These are phyloP conservation scores for Podosphaera fusca DNA, from an alignment of 2,329 filamentous ascomycete species.

Conservation along the genomic window DNA sequence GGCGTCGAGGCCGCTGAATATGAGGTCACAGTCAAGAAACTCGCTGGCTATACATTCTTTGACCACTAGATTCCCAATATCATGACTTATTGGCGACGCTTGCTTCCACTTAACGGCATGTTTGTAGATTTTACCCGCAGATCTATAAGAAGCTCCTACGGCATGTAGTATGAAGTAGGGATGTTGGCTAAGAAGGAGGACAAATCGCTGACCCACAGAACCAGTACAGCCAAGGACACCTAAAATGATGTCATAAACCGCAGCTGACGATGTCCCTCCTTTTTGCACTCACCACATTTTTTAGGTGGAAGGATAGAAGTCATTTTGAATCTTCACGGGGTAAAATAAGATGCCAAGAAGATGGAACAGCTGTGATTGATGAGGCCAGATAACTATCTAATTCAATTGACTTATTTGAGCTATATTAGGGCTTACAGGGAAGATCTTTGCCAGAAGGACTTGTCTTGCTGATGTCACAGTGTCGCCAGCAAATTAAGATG, in stretches of 20 bases:
- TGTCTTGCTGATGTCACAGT: too few relatives aligned
- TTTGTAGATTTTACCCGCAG: constrained; percentile 80
- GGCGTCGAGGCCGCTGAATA: constrained; percentile 82
- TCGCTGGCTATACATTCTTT: constrained; percentile 63
- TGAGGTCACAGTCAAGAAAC: constrained; percentile 74
- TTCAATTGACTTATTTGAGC: too few relatives aligned
- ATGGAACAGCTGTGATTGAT: too few relatives aligned
- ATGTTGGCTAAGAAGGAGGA: constrained; percentile 72
- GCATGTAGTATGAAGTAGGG: constrained; percentile 71
- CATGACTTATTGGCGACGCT: constrained; percentile 53
- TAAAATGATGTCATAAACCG: constrained; percentile 13
- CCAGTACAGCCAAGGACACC: constrained; percentile 78
- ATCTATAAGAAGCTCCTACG: constrained; percentile 71
- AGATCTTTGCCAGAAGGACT: too few relatives aligned
- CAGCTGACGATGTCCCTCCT: too few relatives aligned
- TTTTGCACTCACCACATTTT: constrained; percentile 23
- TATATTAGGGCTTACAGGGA: too few relatives aligned
- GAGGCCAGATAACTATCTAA: too few relatives aligned
- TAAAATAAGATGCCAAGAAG: too few relatives aligned
- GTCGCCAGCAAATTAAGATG: too few relatives aligned
- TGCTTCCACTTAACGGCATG: constrained; percentile 95
- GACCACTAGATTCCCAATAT: constrained; percentile 58
- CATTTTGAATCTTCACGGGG: constrained; percentile 2
- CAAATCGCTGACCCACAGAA: constrained; percentile 86
- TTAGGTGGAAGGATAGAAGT: constrained; percentile 24